Evolutionary conservation across 768 basidiomycete genomes (phyloP), one percentile per base, ranked within the genome.

Genomic region (Hypholoma fasciculare): DNA sequence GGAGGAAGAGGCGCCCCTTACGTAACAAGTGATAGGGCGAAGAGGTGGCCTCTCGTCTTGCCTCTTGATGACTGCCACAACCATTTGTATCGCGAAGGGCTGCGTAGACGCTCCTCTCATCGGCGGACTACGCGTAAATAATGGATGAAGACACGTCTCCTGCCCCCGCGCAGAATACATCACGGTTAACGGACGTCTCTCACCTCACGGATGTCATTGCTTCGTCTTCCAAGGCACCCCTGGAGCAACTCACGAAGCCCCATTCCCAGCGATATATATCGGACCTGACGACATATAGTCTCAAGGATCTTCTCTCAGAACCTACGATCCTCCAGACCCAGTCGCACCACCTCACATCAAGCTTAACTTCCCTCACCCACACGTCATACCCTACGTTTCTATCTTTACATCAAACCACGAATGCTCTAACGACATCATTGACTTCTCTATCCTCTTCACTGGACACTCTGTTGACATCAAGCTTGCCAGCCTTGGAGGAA

Each of bases 341-440:
- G 57, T 84, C 91, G 0, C 87, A 92, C 50, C 90, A 94, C 59
- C 82, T 97, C 53, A 94, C 93, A 7, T 88, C 92, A 46, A 95
- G 94, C 55, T 79, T 97, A 61, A 95, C 92, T 9, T 89, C 90
- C 42, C 82, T 98, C 13, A 96, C 94, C 54, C 90, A 93, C 59
- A 88, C 92, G 4, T 94, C 94, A 20, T 95, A 97, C 71, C 86
- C 90, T 27, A 94, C 94, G 0, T 96, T 97, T 70, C 83, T 96
- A 61, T 88, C 90, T n/a, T 81, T 96, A 11, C 94, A 96, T 69
- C 72, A 81, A 48, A 89, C 90, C 16, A 92, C 92, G 3, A 84
- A 85, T 49, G 85, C 89, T 0, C 82, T 97, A 56, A 78, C 85
- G 1, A 72, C 78, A 3, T 91, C 94, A 1, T 82, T 98, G 59